Evolutionary conservation across 768 basidiomycete species (phyloP), one percentile per base, ranked within the genome.

Genomic region (Phylloporus sp.): DNA sequence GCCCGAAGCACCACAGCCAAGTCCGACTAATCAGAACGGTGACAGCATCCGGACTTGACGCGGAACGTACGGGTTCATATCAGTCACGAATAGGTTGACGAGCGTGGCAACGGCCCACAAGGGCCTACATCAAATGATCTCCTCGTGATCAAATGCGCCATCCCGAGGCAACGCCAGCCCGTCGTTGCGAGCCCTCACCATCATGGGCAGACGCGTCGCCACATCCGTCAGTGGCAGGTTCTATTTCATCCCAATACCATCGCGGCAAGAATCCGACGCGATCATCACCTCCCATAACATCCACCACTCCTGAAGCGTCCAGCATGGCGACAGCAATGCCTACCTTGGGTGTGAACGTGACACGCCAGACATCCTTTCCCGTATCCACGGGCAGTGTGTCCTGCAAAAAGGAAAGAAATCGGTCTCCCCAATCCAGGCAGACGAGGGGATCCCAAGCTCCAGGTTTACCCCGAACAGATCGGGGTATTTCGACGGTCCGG

Each of bases 401-500:
- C 57, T 69, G 67, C 49, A 94, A 57, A 59, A 79, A 83, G 6
- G 65, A 56, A 38, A 94, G 57, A 52, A 90, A 79, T 14, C 56
- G 60, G 32, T 80, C 66, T n/a, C 81, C 89, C 80, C 88, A 93
- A 33, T 77, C 74, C 9, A 94, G 70, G 61, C 86, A 90, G 44
- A 81, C 59, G 11, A 74, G 66, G 3, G 91, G 84, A 56, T 92
- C 80, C 91, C 91, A 94, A 23, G 77, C 80, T 28, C 72, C 76
- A 8, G 82, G 73, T 59, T 84, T 89, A 9, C 80, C 85, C 41
- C 86, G 82, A 17, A 91, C 81, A 41, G 83, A 63, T 24, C 87
- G 80, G 41, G 91, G 91, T 36, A 94, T 72, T 49, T 90, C 74
- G 41, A 86, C 75, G 14, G 91, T 94, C 56, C 82, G 77, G 68